These are phyloP conservation scores for Conringia planisiliqua DNA, from an alignment of 345 rosid genomes.

Conservation along the genomic window DNA sequence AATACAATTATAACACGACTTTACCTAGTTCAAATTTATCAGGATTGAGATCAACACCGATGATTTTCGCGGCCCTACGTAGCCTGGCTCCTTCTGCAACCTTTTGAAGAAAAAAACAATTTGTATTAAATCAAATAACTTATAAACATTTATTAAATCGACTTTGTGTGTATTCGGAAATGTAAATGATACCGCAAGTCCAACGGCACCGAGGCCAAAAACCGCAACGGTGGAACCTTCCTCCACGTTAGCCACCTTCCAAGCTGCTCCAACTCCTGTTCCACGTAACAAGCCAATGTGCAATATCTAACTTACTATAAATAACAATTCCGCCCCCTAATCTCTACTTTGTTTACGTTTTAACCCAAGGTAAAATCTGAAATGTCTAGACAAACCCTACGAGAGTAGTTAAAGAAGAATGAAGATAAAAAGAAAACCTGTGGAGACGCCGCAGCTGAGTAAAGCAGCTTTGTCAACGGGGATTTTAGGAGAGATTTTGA, in stretches of 20 bases:
- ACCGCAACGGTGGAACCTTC: slow-evolving; percentile 61
- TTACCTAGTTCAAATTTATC: slow-evolving; percentile 54
- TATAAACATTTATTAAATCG: too few species aligned
- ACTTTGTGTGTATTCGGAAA: too few species aligned
- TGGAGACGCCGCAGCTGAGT: slow-evolving; percentile 65
- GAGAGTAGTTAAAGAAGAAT: neutral
- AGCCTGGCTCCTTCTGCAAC: slow-evolving; percentile 68
- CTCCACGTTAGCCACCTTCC: slow-evolving; percentile 58
- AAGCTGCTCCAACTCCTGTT: slow-evolving; percentile 67
- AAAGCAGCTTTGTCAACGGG: slow-evolving; percentile 53
- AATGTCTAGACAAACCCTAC: neutral
- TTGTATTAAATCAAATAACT: too few species aligned
- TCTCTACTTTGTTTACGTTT: neutral
- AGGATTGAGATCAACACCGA: slow-evolving; percentile 68
- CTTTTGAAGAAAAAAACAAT: too few species aligned
- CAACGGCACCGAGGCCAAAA: slow-evolving; percentile 72
- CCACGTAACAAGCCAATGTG: neutral
- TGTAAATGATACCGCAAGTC: slow-evolving; percentile 64
- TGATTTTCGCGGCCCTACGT: slow-evolving; percentile 54
- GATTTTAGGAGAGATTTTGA: slow-evolving; percentile 40
- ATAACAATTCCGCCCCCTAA: neutral
- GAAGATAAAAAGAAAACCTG: slow-evolving; percentile 37
- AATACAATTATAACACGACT: neutral
- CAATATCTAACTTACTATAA: neutral
- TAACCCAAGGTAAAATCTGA: neutral